Evolutionary conservation across 202 grass and related monocot species (phyloP).

Genomic region (Zizania palustris): DNA sequence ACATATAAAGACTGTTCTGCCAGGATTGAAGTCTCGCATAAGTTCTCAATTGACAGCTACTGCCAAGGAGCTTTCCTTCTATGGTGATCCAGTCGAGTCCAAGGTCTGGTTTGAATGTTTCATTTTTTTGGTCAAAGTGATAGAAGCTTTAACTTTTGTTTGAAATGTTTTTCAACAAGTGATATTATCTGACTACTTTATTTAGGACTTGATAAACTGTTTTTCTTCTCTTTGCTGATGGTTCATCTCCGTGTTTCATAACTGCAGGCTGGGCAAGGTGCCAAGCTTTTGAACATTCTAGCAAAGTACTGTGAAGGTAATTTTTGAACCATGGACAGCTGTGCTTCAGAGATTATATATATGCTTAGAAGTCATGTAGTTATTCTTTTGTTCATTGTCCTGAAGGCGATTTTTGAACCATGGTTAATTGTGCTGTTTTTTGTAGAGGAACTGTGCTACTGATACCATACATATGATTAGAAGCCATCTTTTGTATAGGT

Average conservation of each 20-base stretch:
- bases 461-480: too few species aligned
- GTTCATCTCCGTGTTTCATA: slow-evolving; percentile 27
- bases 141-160: not conserved
- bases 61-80: slow-evolving; percentile 88
- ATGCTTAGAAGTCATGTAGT: not conserved
- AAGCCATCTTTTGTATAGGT: too few species aligned
- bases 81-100: slow-evolving; percentile 90
- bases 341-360: slow-evolving; percentile 18
- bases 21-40: slow-evolving; percentile 88
- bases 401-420: not conserved
- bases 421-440: not conserved
- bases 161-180: slow-evolving; percentile 2
- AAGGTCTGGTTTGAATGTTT: slow-evolving; percentile 62
- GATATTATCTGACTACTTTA: not conserved
- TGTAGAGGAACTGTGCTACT: too few species aligned
- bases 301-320: slow-evolving; percentile 98
- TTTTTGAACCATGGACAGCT: slow-evolving; percentile 20
- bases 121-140: slow-evolving; percentile 23
- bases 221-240: slow-evolving; percentile 32
- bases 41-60: slow-evolving; percentile 79
- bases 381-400: not conserved
- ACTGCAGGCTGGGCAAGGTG: slow-evolving; percentile 77
- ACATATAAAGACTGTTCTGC: slow-evolving; percentile 90
- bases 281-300: slow-evolving; percentile 95
- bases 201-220: slow-evolving; percentile 27